phyloP scores from a whole-genome alignment of 139 green algal species.

The Nannochloris sp. region DNA sequence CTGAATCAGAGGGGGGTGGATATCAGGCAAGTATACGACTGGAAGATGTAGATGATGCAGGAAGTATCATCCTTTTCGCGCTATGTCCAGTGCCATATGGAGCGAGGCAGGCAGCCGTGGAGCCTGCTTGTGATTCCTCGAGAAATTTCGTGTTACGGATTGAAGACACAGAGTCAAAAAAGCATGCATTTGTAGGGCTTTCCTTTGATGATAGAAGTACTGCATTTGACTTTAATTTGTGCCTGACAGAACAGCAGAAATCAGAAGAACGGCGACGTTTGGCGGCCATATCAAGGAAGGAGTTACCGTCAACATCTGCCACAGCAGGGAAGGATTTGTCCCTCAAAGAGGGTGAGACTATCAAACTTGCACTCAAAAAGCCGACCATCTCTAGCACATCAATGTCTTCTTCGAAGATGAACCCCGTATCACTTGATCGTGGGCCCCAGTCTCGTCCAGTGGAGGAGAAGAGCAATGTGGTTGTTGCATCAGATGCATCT shows the following conservation, averaged over 20 bases:
- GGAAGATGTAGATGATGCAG: too few relatives aligned
- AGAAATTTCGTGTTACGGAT: conserved; percentile 73
- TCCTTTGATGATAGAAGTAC: conserved; percentile 57
- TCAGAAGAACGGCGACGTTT: background rate
- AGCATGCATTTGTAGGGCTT: conserved; percentile 72
- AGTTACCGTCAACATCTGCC: background rate
- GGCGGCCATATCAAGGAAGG: background rate
- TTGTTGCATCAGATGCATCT: conserved; percentile 2
- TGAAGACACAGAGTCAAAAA: conserved; percentile 45
- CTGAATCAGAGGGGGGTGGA: too few relatives aligned
- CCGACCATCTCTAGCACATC: background rate
- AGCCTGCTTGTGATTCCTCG: conserved; percentile 48
- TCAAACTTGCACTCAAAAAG: conserved; percentile 29
- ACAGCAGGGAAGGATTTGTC: conserved; percentile 32
- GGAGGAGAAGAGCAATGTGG: background rate
- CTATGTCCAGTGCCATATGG: conserved; percentile 49
- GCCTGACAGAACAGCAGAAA: conserved; percentile 35
- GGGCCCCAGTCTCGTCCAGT: too few relatives aligned
- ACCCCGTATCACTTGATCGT: background rate
- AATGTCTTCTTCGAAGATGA: background rate
- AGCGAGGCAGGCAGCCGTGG: conserved; percentile 41
- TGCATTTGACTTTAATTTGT: conserved; percentile 81
- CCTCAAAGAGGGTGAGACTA: conserved; percentile 63
- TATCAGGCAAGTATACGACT: too few relatives aligned
- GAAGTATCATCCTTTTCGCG: conserved; percentile 57